Conservation (phyloP, 2,329 filamentous ascomycete genomes). For the Clonostachys solani region DNA sequence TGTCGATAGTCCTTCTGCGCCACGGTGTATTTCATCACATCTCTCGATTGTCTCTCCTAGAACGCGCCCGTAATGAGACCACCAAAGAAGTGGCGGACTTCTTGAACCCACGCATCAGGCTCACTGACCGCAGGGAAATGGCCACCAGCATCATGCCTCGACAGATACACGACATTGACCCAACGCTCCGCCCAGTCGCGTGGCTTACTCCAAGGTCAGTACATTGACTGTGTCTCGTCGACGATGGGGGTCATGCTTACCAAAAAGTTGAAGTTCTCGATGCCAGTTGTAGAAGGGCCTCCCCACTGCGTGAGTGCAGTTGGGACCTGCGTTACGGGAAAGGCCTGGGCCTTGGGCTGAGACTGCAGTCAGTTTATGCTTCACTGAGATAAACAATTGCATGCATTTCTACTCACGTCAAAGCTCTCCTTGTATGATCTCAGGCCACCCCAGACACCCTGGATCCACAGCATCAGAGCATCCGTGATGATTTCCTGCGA, state of each 20-base stretch:
- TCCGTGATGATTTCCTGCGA: conserved; percentile 1
- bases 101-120: conserved; percentile 1
- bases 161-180: background rate
- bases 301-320: too few species aligned
- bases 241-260: too few species aligned
- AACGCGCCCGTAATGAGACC: background rate
- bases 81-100: conserved; percentile 3
- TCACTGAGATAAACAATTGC: too few species aligned
- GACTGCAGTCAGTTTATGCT: too few species aligned
- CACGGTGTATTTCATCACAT: too few species aligned
- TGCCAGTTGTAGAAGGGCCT: too few species aligned
- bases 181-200: background rate
- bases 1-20: too few species aligned
- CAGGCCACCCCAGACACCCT: conserved; percentile 2
- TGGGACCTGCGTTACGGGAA: too few species aligned
- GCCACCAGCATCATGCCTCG: conserved; percentile 1
- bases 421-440: conserved; percentile 4
- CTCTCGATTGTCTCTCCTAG: too few species aligned
- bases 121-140: conserved; percentile 4
- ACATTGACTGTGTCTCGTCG: too few species aligned
- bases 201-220: background rate
- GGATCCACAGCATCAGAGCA: conserved; percentile 2
- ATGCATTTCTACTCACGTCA: background rate
- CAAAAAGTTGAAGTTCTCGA: too few species aligned
- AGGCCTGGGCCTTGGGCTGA: too few species aligned